These are phyloP conservation scores for Udeniomyces megalosporus DNA, from an alignment of 768 basidiomycete genomes.

Conservation along the genomic window DNA sequence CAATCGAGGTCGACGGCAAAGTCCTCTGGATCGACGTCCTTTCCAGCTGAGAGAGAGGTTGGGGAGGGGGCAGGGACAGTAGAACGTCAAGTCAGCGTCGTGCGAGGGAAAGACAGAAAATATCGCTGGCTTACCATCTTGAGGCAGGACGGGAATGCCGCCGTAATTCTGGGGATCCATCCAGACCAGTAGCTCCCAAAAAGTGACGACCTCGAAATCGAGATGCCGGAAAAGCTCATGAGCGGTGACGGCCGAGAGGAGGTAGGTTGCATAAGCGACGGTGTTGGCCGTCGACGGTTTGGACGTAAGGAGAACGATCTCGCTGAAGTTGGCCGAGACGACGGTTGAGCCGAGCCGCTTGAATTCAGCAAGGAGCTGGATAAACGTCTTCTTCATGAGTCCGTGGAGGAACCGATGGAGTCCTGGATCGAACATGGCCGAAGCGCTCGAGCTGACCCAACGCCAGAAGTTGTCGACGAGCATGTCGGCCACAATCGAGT, in stretches of 20 bases:
- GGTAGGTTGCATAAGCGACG: conserved; percentile 86
- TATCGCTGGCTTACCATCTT: conserved; percentile 6
- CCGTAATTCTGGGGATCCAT: conserved; percentile 91
- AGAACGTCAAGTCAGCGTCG: not conserved
- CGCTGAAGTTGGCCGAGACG: conserved; percentile 83
- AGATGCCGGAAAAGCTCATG: conserved; percentile 92
- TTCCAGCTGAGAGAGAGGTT: conserved; percentile 2
- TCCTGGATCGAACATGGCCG: conserved; percentile 79
- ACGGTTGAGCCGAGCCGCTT: conserved; percentile 84
- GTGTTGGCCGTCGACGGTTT: conserved; percentile 86
- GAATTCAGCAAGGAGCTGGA: conserved; percentile 91
- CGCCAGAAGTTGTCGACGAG: conserved; percentile 89
- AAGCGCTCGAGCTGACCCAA: conserved; percentile 75
- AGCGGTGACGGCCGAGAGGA: conserved; percentile 78
- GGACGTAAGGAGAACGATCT: conserved; percentile 75
- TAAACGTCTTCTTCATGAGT: conserved; percentile 94
- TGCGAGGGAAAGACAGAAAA: not conserved
- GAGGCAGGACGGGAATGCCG: conserved; percentile 13
- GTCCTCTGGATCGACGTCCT: conserved; percentile 2
- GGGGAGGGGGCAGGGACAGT: not conserved
- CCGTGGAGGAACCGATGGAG: conserved; percentile 86
- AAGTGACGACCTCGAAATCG: conserved; percentile 65
- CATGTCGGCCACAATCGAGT: conserved; percentile 36
- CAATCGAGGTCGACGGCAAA: conserved; percentile 55
- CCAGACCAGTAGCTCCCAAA: conserved; percentile 85